Conservation (phyloP, 257 asterid species). For the Parsonsia alboflavescens region DNA sequence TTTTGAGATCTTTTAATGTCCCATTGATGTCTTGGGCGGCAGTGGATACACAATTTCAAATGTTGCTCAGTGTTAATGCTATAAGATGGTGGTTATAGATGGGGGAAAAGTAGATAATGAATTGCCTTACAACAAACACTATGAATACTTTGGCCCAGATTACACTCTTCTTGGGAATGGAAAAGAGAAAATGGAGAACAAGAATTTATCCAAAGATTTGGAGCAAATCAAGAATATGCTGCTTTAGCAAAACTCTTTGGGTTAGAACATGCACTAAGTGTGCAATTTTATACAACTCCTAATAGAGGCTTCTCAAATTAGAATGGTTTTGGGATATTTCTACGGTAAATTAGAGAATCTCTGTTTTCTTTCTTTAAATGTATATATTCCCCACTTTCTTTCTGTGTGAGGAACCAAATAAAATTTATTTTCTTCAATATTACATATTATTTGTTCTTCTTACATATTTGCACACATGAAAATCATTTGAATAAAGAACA, state of each 20-base stretch:
- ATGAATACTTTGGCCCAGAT: constrained; percentile 80
- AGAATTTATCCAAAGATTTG: constrained; percentile 53
- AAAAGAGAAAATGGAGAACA: constrained; percentile 51
- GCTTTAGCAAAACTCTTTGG: constrained; percentile 66
- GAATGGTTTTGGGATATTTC: no score
- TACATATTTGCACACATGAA: no score
- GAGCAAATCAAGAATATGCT: constrained; percentile 69
- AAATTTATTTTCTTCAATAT: no score
- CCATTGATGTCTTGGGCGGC: constrained; percentile 70
- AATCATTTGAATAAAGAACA: no score
- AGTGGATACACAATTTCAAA: constrained; percentile 63
- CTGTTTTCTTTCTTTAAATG: no score
- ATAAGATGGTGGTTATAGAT: constrained; percentile 84
- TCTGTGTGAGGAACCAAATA: no score
- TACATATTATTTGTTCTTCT: no score
- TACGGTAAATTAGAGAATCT: no score
- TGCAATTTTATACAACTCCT: constrained; percentile 53
- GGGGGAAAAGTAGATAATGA: constrained; percentile 72
- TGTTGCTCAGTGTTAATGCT: constrained; percentile 66
- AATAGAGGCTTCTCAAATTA: no score
- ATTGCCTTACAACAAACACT: constrained; percentile 71
- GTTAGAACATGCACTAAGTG: constrained; percentile 72
- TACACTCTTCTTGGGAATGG: constrained; percentile 21
- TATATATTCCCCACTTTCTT: no score
- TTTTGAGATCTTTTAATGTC: constrained; percentile 55